A percentile compares a stretch with the other conserved stretches of the same genome.
phyloP scores from a whole-genome alignment of 495 filamentous ascomycete species.

The Mytilinidion resinicola region DNA sequence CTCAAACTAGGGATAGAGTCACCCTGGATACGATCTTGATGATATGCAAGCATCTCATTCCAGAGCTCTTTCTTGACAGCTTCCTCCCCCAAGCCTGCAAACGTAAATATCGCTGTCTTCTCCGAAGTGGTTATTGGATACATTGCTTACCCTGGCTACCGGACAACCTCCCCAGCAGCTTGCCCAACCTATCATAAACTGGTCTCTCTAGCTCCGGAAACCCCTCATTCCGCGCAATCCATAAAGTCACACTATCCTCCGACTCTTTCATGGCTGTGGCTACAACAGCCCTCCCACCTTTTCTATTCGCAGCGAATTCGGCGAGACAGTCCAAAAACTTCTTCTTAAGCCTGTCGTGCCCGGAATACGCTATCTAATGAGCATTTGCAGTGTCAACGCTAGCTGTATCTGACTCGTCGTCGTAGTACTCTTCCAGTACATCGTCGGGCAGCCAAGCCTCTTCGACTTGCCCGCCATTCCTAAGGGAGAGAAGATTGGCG shows the following conservation, averaged over 20 bases:
- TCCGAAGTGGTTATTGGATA: background rate
- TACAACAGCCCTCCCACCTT: constrained; percentile 6
- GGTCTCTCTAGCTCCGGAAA: constrained; percentile 6
- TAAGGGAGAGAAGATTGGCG: constrained; percentile 12
- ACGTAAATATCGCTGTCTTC: background rate
- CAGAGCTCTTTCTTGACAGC: background rate
- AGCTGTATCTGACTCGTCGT: constrained; percentile 2
- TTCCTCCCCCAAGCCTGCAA: background rate
- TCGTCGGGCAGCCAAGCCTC: constrained; percentile 1
- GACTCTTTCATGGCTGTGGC: constrained; percentile 9
- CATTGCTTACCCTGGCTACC: background rate
- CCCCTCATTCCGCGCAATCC: constrained; percentile 10
- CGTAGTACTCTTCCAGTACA: constrained; percentile 7
- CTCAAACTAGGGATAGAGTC: constrained; percentile 11
- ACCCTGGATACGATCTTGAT: constrained; percentile 3
- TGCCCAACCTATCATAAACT: background rate
- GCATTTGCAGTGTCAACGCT: constrained; percentile 4
- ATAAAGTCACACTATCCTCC: constrained; percentile 6
- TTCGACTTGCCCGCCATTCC: constrained; percentile 11
- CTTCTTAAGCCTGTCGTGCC: constrained; percentile 3
- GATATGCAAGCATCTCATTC: constrained; percentile 10
- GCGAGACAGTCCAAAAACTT: constrained; percentile 14
- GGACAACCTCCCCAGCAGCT: background rate
- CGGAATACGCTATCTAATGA: constrained; percentile 8
- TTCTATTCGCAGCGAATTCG: constrained; percentile 10